Evolutionary conservation across 164 flowering plant species (phyloP).

Genomic region (Tinospora cordifolia): DNA sequence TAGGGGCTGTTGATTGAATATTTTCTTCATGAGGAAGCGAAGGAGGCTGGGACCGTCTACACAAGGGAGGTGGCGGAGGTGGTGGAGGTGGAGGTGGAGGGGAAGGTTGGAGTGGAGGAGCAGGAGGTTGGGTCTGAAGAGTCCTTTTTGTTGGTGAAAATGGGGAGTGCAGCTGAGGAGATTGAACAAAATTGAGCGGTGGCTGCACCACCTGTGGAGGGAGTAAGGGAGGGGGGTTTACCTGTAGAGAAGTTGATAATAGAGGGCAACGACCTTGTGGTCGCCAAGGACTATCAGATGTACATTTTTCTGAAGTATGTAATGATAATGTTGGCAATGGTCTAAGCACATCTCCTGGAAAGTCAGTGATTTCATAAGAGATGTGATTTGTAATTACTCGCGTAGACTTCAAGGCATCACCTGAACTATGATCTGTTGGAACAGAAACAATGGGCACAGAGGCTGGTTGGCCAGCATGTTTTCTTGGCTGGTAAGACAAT

Average conservation of each 20-base stretch:
- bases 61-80: constrained; percentile 29
- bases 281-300: constrained; percentile 2
- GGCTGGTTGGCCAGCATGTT: constrained; percentile 69
- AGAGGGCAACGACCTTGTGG: constrained; percentile 5
- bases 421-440: constrained; percentile 27
- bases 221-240: constrained; percentile 7
- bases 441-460: constrained; percentile 29
- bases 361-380: constrained; percentile 2
- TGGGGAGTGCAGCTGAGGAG: constrained; percentile 15
- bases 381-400: too few relatives aligned
- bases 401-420: too few relatives aligned
- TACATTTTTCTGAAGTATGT: too few relatives aligned
- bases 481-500: constrained; percentile 51
- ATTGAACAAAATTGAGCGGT: constrained; percentile 4
- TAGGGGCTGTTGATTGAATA: not conserved
- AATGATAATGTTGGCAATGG: constrained; percentile 15
- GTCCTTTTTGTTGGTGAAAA: not conserved
- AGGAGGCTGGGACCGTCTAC: constrained; percentile 5
- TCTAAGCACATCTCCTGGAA: constrained; percentile 14
- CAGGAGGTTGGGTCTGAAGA: constrained; percentile 9
- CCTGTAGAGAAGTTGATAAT: constrained; percentile 1
- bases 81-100: constrained; percentile 24
- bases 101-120: constrained; percentile 14
- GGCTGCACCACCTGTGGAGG: constrained; percentile 15
- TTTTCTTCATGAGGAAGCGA: constrained; percentile 1